These are phyloP conservation scores for Azolla pinnata DNA, from an alignment of 75 land plant species.

Conservation along the genomic window DNA sequence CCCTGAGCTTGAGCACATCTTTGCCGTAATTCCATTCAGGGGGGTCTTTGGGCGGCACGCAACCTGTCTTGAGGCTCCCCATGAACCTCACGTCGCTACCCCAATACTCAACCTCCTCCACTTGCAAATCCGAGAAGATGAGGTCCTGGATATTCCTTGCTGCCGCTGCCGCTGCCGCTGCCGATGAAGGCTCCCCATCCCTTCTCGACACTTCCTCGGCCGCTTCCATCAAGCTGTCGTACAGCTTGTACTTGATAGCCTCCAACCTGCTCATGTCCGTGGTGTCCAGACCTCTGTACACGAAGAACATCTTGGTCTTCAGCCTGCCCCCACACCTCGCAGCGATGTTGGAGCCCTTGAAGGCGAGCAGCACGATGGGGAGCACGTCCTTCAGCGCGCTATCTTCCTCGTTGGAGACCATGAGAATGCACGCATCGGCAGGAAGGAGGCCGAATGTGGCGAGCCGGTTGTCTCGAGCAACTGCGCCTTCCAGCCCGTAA, in stretches of 20 bases:
- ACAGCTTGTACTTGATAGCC: slow-evolving; percentile 1
- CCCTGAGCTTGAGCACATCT: background rate
- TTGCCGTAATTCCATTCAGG: slow-evolving; percentile 7
- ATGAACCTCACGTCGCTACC: slow-evolving; percentile 2
- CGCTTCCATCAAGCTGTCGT: slow-evolving; percentile 1
- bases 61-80: slow-evolving; percentile 7
- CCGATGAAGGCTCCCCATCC: background rate
- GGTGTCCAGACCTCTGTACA: slow-evolving; percentile 12
- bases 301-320: slow-evolving; percentile 11
- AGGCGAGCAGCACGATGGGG: slow-evolving; percentile 17
- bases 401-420: slow-evolving; percentile 10
- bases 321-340: background rate
- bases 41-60: background rate
- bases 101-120: background rate
- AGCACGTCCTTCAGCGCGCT: slow-evolving; percentile 12
- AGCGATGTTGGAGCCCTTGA: slow-evolving; percentile 10
- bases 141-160: background rate
- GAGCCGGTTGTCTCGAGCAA: slow-evolving; percentile 11
- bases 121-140: background rate
- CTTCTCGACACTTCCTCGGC: background rate
- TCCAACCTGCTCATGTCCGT: background rate
- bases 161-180: background rate
- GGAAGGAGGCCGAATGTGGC: slow-evolving; percentile 14
- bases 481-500: background rate
- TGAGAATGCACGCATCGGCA: slow-evolving; percentile 13